A percentile compares a stretch with the other conserved stretches of the same genome.
phyloP scores from a whole-genome alignment of 371 early-diverging fungal genomes.

The Basidiobolus meristosporus region DNA sequence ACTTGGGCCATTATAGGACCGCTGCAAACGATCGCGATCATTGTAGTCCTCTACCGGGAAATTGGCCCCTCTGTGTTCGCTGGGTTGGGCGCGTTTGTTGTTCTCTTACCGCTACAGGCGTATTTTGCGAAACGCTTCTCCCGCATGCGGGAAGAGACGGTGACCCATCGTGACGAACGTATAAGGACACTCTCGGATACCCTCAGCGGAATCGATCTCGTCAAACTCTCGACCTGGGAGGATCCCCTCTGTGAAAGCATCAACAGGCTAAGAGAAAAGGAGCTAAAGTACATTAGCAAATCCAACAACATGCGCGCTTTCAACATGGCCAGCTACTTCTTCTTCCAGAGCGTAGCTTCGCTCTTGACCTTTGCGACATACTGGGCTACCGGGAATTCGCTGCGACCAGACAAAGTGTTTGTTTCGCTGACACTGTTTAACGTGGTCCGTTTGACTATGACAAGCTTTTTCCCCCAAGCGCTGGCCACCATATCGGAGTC shows the following conservation, averaged over 20 bases:
- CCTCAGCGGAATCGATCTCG: constrained; percentile 15
- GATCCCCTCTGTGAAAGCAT: constrained; percentile 19
- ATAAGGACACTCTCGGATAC: constrained; percentile 39
- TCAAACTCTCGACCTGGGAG: constrained; percentile 28
- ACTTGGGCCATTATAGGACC: constrained; percentile 10
- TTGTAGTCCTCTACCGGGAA: constrained; percentile 31
- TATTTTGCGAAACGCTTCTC: constrained; percentile 10
- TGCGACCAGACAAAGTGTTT: constrained; percentile 14
- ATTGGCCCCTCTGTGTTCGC: constrained; percentile 32
- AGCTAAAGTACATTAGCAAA: constrained; percentile 15
- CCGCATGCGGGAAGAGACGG: constrained; percentile 21
- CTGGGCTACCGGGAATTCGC: constrained; percentile 7
- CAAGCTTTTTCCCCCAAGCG: constrained; percentile 26
- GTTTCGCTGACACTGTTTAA: constrained; percentile 15
- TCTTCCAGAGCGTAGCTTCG: constrained; percentile 24
- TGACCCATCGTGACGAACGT: constrained; percentile 32
- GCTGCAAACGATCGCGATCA: constrained; percentile 12
- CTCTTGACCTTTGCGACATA: constrained; percentile 11
- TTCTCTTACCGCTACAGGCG: constrained; percentile 13
- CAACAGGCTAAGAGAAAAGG: constrained; percentile 32
- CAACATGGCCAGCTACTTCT: constrained; percentile 13
- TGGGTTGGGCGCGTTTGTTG: constrained; percentile 30
- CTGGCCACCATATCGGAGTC: constrained; percentile 27
- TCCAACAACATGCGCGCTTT: constrained; percentile 10
- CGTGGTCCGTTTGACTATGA: constrained; percentile 22